Conservation (phyloP, 257 asterid species). For the Anisodus acutangulus region DNA sequence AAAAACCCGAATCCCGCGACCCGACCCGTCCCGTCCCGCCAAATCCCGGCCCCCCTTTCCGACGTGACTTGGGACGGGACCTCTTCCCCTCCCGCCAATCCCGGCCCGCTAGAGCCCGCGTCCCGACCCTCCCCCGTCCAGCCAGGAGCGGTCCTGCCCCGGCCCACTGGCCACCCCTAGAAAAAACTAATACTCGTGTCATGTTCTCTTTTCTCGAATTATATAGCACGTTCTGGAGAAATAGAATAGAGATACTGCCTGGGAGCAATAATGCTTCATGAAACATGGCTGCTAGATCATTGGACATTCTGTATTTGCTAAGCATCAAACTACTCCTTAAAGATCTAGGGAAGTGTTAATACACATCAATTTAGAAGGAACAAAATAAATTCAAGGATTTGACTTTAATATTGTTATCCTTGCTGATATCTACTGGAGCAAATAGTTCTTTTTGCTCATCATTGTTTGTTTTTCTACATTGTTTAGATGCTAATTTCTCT, state of each 20-base stretch:
- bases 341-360: constrained; percentile 6
- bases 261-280: neutral
- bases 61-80: too few relatives aligned
- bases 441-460: neutral
- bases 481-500: neutral
- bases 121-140: too few relatives aligned
- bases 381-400: neutral
- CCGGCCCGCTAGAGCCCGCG: too few relatives aligned
- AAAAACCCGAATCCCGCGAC: too few relatives aligned
- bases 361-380: neutral
- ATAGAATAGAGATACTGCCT: neutral
- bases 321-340: neutral
- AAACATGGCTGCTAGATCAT: neutral
- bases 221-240: too few relatives aligned
- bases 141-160: too few relatives aligned
- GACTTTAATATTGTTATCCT: neutral
- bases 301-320: neutral
- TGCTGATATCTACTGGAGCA: constrained; percentile 9
- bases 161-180: too few relatives aligned
- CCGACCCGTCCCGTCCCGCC: too few relatives aligned
- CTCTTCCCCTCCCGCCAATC: too few relatives aligned
- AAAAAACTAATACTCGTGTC: neutral
- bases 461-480: neutral
- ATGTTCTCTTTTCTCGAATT: neutral
- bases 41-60: too few relatives aligned